A percentile compares a stretch with the other conserved stretches of the same genome.
phyloP scores from a whole-genome alignment of 164 flowering plant genomes.

The Saururus chinensis region DNA sequence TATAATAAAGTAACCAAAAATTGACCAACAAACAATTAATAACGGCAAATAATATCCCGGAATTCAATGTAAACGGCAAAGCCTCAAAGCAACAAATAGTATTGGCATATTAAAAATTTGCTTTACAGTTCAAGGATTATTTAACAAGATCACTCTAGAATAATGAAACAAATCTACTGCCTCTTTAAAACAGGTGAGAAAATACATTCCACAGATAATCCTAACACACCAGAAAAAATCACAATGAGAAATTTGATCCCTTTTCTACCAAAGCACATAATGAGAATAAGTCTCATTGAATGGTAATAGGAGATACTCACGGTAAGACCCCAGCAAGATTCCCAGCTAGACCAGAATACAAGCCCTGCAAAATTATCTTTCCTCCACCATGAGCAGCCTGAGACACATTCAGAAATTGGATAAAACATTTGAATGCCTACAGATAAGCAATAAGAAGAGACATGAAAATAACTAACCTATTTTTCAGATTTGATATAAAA shows the following conservation, averaged over 20 bases:
- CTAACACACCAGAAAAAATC: no score
- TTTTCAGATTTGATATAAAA: not conserved
- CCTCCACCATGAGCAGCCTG: slow-evolving; percentile 87
- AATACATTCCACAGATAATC: no score
- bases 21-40: not conserved
- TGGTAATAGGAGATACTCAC: slow-evolving; percentile 29
- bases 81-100: not conserved
- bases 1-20: not conserved
- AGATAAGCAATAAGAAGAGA: not conserved
- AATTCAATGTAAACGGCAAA: no score
- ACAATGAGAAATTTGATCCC: no score
- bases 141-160: not conserved
- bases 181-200: no score
- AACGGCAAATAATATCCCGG: not conserved
- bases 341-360: slow-evolving; percentile 86
- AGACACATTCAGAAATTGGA: not conserved
- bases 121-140: not conserved
- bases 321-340: slow-evolving; percentile 92
- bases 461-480: not conserved
- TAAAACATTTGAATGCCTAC: not conserved
- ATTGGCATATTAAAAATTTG: not conserved
- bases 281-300: not conserved
- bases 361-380: slow-evolving; percentile 58
- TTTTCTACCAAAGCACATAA: not conserved
- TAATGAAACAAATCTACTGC: no score